These are phyloP conservation scores for Piromyces finnis DNA, from an alignment of 192 early-diverging fungal genomes.

Conservation along the genomic window DNA sequence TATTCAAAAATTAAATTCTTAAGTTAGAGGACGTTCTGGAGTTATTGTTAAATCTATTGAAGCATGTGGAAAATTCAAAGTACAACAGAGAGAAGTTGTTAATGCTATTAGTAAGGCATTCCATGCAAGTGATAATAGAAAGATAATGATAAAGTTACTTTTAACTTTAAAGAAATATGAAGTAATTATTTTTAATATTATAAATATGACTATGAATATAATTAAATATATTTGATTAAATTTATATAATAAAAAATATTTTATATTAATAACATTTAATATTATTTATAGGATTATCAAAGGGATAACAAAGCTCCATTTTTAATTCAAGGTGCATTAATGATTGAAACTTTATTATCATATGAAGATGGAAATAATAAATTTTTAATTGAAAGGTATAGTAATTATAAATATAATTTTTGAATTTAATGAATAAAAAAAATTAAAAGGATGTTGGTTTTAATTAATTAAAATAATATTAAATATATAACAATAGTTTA, in stretches of 20 bases:
- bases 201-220: too few species aligned
- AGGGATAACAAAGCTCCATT: not conserved
- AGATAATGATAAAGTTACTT: not conserved
- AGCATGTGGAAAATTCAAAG: constrained; percentile 32
- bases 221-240: too few species aligned
- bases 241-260: too few species aligned
- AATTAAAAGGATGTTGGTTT: too few species aligned
- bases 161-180: not conserved
- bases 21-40: constrained; percentile 33
- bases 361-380: not conserved
- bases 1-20: not conserved
- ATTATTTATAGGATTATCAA: not conserved
- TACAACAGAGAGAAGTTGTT: not conserved
- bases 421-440: too few species aligned
- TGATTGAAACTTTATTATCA: not conserved
- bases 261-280: too few species aligned
- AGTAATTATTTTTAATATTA: not conserved
- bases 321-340: not conserved
- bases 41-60: constrained; percentile 52
- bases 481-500: too few species aligned
- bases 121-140: not conserved
- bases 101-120: not conserved
- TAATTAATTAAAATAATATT: too few species aligned
- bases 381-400: not conserved
- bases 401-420: too few species aligned